Base-by-base conservation (phyloP, 192 early-diverging fungal genomes). In the Martensiomyces pterosporus region DNA sequence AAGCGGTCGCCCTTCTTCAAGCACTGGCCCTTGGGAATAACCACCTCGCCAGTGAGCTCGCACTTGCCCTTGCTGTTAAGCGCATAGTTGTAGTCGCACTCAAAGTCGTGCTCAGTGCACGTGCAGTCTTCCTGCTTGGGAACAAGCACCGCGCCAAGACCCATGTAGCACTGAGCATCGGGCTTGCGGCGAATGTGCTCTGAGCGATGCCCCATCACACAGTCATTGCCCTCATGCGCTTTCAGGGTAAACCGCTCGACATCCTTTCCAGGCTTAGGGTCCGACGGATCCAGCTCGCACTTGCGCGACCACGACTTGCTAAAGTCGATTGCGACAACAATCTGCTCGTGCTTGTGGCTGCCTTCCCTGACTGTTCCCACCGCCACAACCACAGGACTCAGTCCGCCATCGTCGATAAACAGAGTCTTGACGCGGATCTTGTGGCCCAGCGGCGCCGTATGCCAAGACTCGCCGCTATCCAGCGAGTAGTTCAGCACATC, bases 31-130 rank as follows among this genome's bases (percentile, higher is more conserved):
- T 75, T 64, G 47, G 84, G 75, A 48, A 93, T 57, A 23, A 56
- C 33, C 59, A 79, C 62, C 15, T 57, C 37, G 6, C 84, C 85
- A 4, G 64, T 52, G 37, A 75, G 73, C 15, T 79, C 64, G 65
- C 94, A 97, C 36, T 67, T 43, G 15, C 79, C 79, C 18, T 66
- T 52, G 2, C 36, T 26, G 17, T 78, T 59, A 14, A 67, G 80
- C 9, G 79, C 70, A 68, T 80, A 97, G 57, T 91, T 83, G 51
- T 80, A 86, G 65, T 98, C 94, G 61, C 96, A 98, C 68, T 97
- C 96, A 65, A 82, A 98, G 67, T 98, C 96, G 38, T 79, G 75
- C 17, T 61, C 73, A 0, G 85, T 79, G 71, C 96, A 98, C 8
- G 61, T 52, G 58, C 96, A 98, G 36, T 70, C 59, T 15, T 69